Base-by-base conservation (phyloP, 2,329 filamentous ascomycete species). In the Clarireedia paspali region DNA sequence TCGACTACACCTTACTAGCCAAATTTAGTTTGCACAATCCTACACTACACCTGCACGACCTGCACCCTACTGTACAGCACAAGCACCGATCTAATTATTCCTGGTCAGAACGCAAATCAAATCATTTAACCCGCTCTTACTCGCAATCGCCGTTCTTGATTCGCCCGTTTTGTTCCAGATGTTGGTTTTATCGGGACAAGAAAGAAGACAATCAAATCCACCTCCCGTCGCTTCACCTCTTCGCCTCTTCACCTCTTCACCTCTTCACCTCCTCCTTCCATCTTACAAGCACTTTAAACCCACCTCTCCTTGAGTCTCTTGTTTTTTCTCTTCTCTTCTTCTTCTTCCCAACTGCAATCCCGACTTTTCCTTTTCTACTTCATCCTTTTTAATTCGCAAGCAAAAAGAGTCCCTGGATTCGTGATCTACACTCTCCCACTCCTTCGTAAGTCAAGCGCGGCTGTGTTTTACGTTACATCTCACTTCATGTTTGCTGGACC, bases 381-480 rank as follows among this genome's bases (percentile, higher is more conserved):
- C 38, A 30, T 26, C 45, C 5, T 15, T 26, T 61, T 53, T 59
- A 55, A 55, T 63, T 24, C 15, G 39, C 39, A 34, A 34, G 55
- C 47, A 59, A 57, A 47, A 23, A 49, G 42, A 58, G 44, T 47
- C 60, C 57, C 57, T 61, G 52, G 10, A 20, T 53, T 7, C n/a
- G 15, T 40, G 2, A 53, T 39, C 45, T 40, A 23, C n/a, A 39
- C 17, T n/a, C 34, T 9, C 9, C 23, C n/a, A 14, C 51, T 48
- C 51, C 51, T 53, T 30, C 17, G 62, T 58, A 59, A 57, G 61
- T 59, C 51, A 4, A 36, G 40, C 15, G 12, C 24, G 23, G 12
- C 30, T 55, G 42, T 53, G 34, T 30, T 53, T 51, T 44, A 34
- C 38, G 24, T 44, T 27, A 17, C 17, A 15, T 17, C 36, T 53